A percentile compares a stretch with the other conserved stretches of the same genome.
Evolutionary conservation across 2,329 filamentous ascomycete genomes (phyloP).

Genomic region (Nothophoma quercina): DNA sequence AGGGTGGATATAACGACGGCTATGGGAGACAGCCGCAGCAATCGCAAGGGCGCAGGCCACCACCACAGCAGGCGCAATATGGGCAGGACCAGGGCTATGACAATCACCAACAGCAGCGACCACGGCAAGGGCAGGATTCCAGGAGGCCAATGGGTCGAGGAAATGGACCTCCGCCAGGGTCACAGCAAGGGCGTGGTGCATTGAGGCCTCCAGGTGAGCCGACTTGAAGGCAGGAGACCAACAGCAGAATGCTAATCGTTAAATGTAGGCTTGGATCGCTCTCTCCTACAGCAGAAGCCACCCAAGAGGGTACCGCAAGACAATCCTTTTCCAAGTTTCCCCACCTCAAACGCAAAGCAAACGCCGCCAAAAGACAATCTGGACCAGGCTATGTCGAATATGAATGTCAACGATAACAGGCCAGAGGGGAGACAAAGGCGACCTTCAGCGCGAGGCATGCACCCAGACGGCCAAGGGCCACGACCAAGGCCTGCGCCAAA

Average conservation of each 20-base stretch:
- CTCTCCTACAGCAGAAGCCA: conserved; percentile 36
- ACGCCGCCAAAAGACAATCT: conserved; percentile 27
- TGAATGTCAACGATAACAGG: conserved; percentile 39
- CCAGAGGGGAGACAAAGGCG: conserved; percentile 27
- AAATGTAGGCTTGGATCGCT: conserved; percentile 40
- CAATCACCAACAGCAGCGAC: conserved; percentile 34
- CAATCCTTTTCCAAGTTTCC: conserved; percentile 59
- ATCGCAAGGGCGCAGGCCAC: conserved; percentile 24
- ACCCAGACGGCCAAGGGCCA: conserved; percentile 32
- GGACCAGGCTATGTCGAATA: conserved; percentile 46
- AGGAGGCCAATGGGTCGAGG: conserved; percentile 36
- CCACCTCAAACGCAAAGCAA: conserved; percentile 36
- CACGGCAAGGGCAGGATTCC: conserved; percentile 37
- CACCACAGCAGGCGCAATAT: conserved; percentile 33
- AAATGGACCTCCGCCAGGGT: conserved; percentile 27
- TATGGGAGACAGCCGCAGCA: conserved; percentile 27
- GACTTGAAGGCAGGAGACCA: background rate
- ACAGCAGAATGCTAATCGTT: background rate
- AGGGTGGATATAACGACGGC: conserved; percentile 35
- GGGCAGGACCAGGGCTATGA: conserved; percentile 38
- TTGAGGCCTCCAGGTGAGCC: conserved; percentile 41
- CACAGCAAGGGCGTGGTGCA: conserved; percentile 35
- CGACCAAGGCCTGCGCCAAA: conserved; percentile 29
- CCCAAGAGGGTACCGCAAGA: conserved; percentile 48
- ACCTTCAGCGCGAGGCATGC: conserved; percentile 31